Conservation (phyloP, 2,329 filamentous ascomycete species). For the Thielaviopsis euricoi region DNA sequence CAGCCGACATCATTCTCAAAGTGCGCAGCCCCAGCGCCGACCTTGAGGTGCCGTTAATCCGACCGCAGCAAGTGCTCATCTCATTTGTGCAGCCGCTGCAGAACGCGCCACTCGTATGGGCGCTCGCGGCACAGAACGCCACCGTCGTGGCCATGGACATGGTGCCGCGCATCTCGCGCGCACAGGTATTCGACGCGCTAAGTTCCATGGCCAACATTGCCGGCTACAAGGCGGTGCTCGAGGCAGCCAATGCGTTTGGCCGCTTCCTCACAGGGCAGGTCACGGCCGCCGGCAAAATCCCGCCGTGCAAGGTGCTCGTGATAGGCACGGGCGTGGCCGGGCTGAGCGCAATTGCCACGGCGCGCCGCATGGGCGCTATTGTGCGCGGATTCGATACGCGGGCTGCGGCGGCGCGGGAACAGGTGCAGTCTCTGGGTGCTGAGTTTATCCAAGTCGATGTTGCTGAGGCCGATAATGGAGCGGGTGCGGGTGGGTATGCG, state of each 20-base stretch:
- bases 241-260: constrained; percentile 79
- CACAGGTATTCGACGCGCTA: constrained; percentile 75
- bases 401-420: constrained; percentile 69
- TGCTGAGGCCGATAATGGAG: constrained; percentile 59
- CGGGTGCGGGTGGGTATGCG: constrained; percentile 71
- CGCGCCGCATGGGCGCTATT: constrained; percentile 72
- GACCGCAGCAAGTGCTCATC: constrained; percentile 56
- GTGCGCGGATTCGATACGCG: constrained; percentile 86
- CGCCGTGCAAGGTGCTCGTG: constrained; percentile 76
- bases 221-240: constrained; percentile 80
- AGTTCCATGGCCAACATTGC: constrained; percentile 92
- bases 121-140: constrained; percentile 51
- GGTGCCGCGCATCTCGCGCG: constrained; percentile 77
- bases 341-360: constrained; percentile 73
- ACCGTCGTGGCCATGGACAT: constrained; percentile 85
- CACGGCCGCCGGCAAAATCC: constrained; percentile 79
- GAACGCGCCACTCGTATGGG: constrained; percentile 60
- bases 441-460: constrained; percentile 73
- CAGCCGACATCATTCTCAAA: constrained; percentile 68
- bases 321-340: constrained; percentile 85
- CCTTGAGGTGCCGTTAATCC: constrained; percentile 52
- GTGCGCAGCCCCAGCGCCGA: constrained; percentile 53
- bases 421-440: constrained; percentile 77
- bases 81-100: constrained; percentile 73
- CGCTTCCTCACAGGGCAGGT: constrained; percentile 80